These are phyloP conservation scores for Scorias spongiosa DNA, from an alignment of 2,329 filamentous ascomycete species.

Conservation along the genomic window DNA sequence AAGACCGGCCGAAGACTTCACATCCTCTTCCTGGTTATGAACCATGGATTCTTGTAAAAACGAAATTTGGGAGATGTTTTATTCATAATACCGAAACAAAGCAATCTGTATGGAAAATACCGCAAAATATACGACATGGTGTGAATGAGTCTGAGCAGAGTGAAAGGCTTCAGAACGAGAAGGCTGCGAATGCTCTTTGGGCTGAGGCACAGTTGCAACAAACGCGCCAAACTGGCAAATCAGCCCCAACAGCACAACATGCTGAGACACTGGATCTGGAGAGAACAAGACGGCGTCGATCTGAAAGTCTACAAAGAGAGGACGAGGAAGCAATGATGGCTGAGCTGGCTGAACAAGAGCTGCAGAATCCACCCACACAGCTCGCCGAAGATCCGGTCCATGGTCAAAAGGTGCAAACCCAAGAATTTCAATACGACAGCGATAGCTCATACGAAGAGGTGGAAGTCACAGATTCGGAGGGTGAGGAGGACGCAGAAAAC, in stretches of 20 bases:
- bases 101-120: slow-evolving; percentile 89
- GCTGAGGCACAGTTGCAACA: slow-evolving; percentile 17
- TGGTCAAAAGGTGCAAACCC: slow-evolving; percentile 8
- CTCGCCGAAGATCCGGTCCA: slow-evolving; percentile 39
- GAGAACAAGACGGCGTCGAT: slow-evolving; percentile 7
- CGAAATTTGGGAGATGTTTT: slow-evolving; percentile 76
- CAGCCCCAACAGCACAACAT: slow-evolving; percentile 3
- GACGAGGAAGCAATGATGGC: slow-evolving; percentile 21
- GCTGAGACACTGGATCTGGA: not conserved
- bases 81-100: slow-evolving; percentile 78
- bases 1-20: slow-evolving; percentile 69
- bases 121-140: slow-evolving; percentile 67
- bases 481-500: slow-evolving; percentile 26
- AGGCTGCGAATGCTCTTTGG: slow-evolving; percentile 17
- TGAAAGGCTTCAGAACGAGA: slow-evolving; percentile 53
- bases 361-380: slow-evolving; percentile 39
- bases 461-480: slow-evolving; percentile 50
- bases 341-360: slow-evolving; percentile 14
- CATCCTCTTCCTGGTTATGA: slow-evolving; percentile 64
- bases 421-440: slow-evolving; percentile 37
- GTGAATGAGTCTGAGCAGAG: slow-evolving; percentile 51
- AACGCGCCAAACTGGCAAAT: slow-evolving; percentile 10
- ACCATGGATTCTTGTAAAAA: slow-evolving; percentile 87
- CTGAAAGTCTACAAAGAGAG: slow-evolving; percentile 19
- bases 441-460: slow-evolving; percentile 61